phyloP scores from a whole-genome alignment of 148 eudicot species.

The Euryodendron excelsum region DNA sequence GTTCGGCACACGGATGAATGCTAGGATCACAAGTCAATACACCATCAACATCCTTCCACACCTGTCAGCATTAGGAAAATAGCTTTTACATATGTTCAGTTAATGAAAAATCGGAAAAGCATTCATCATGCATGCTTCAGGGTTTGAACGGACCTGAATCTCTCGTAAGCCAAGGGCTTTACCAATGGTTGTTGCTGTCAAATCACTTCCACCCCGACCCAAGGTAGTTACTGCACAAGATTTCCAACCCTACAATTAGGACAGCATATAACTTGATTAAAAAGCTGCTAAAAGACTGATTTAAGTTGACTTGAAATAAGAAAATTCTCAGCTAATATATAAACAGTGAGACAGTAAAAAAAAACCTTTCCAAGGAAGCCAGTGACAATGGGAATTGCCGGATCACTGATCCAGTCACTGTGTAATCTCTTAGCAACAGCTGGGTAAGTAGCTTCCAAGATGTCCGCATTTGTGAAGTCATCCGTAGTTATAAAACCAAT shows the following conservation, averaged over 20 bases:
- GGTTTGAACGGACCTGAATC: conserved; percentile 55
- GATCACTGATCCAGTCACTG: conserved; percentile 66
- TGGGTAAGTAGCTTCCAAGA: conserved; percentile 87
- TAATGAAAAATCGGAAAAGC: background rate
- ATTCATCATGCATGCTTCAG: background rate
- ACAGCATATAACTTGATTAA: background rate
- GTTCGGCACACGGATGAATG: conserved; percentile 56
- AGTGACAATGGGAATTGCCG: conserved; percentile 86
- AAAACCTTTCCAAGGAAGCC: conserved; percentile 92
- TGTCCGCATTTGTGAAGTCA: conserved; percentile 91
- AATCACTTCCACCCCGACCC: conserved; percentile 96
- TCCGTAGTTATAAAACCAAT: conserved; percentile 88
- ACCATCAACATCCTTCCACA: conserved; percentile 96
- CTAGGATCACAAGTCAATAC: conserved; percentile 92
- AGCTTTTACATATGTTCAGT: background rate
- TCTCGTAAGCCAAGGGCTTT: conserved; percentile 84
- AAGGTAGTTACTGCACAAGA: conserved; percentile 87
- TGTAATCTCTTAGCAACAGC: conserved; percentile 71
- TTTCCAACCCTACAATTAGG: conserved; percentile 56
- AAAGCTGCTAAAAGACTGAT: background rate
- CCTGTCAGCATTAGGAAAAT: conserved; percentile 35
- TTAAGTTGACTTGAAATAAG: background rate
- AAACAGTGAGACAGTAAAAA: conserved; percentile 3
- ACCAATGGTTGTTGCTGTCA: conserved; percentile 91
- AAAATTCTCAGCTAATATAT: background rate